Percentiles rank a stretch among this genome's conserved stretches.
Evolutionary conservation across 1,284 basidiomycete species (phyloP).

Genomic region (Cutaneotrichosporon cyanovorans): DNA sequence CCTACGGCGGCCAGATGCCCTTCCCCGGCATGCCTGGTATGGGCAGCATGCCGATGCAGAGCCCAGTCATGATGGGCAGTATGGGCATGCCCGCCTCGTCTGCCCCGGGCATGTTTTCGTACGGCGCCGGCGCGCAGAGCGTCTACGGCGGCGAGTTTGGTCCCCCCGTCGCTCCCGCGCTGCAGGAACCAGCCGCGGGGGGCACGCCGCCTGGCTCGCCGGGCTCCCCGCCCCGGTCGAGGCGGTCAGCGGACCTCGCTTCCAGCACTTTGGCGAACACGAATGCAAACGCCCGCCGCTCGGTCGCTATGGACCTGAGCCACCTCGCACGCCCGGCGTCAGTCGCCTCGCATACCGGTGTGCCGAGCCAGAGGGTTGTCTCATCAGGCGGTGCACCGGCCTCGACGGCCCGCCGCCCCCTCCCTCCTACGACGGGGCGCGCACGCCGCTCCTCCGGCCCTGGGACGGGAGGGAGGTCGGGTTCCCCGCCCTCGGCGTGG

Average conservation of each 20-base stretch:
- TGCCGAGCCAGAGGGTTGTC: neutral
- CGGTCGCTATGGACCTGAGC: neutral
- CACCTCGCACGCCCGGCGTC: neutral
- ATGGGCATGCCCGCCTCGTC: conserved; percentile 5
- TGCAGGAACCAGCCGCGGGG: neutral
- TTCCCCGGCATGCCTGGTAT: conserved; percentile 6
- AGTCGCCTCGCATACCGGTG: conserved; percentile 1
- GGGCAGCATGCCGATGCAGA: conserved; percentile 2
- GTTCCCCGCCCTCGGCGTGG: conserved; percentile 11
- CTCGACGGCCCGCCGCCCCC: too few relatives aligned
- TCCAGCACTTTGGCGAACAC: too few relatives aligned
- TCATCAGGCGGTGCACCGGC: too few relatives aligned
- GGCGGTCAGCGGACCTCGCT: neutral
- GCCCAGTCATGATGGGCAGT: neutral
- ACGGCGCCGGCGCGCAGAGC: conserved; percentile 29
- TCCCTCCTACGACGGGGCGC: too few relatives aligned
- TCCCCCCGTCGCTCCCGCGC: conserved; percentile 20
- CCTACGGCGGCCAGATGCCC: conserved; percentile 4
- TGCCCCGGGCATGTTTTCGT: conserved; percentile 29
- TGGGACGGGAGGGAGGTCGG: neutral
- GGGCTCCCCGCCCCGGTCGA: conserved; percentile 7
- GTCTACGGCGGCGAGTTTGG: conserved; percentile 41
- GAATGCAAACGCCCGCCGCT: conserved; percentile 3
- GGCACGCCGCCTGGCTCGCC: conserved; percentile 8
- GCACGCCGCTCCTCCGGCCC: conserved; percentile 6